Percentiles rank a stretch among this genome's conserved stretches.
Evolutionary conservation across 768 basidiomycete species (phyloP).

Genomic region (Lactifluus piperatus): DNA sequence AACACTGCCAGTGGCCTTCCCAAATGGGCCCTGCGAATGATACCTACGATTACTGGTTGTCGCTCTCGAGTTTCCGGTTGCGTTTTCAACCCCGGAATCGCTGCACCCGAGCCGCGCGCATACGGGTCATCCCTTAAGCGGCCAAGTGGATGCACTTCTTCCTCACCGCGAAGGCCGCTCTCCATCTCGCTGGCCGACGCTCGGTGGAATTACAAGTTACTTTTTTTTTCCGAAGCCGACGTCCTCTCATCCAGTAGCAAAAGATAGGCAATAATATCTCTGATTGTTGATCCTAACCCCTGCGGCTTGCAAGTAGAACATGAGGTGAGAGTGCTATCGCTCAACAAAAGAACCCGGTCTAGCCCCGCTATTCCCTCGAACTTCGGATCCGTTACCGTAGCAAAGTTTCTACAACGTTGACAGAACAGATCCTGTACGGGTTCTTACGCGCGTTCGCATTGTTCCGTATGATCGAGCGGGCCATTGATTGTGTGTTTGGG

Average conservation of each 20-base stretch:
- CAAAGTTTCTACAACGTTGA: constrained; percentile 2
- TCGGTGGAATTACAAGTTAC: constrained; percentile 1
- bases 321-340: constrained; percentile 2
- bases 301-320: not conserved
- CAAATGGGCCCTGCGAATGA: not conserved
- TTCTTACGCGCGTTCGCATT: constrained; percentile 8
- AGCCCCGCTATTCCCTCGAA: not conserved
- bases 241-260: constrained; percentile 5
- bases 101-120: not conserved
- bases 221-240: not conserved
- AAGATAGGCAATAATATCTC: constrained; percentile 3
- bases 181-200: not conserved
- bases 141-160: not conserved
- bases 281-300: not conserved
- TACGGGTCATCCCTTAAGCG: not conserved
- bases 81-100: not conserved
- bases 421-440: not conserved
- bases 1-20: not conserved
- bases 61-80: not conserved
- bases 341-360: not conserved
- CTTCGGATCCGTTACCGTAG: constrained; percentile 3
- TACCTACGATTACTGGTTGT: not conserved
- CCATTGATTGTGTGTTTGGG: constrained; percentile 6
- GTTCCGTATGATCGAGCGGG: constrained; percentile 13
- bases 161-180: not conserved